Evolutionary conservation across 2,329 filamentous ascomycete species (phyloP), one percentile per base, ranked within the genome.

Genomic region (Diaporthe caulivora): DNA sequence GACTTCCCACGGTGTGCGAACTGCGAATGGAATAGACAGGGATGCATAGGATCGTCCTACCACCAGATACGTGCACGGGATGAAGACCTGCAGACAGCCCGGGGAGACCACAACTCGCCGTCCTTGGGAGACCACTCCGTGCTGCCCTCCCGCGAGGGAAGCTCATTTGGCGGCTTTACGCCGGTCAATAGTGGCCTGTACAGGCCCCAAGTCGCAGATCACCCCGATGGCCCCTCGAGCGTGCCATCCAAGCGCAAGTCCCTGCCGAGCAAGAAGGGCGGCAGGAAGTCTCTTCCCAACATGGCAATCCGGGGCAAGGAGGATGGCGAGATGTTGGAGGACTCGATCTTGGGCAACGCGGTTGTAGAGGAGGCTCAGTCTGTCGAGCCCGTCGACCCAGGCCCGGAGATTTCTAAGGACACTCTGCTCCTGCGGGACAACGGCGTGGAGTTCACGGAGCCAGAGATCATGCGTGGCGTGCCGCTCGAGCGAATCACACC

Each of bases 381-480:
- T 68, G 55, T 62, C 18, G 69, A 71, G 21, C 60, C 58, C 17
- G 58, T 18, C 7, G 73, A 77, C 2, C 75, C 79, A 2, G 75
- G 74, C 29, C 74, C 78, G 6, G 84, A 86, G 40, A 90, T 90
- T 72, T 88, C 83, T 10, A 82, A 81, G 42, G 83, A 83, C 0
- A 86, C 78, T 2, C 81, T 91, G 15, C 76, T 81, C 7, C 81
- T 91, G 7, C 83, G 80, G 37, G 82, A 91, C 71, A 83, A 91
- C 70, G 88, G 88, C 60, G 80, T 77, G 10, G 79, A 87, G 6
- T 88, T 88, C 60, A 86, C 85, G 0, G 85, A 86, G 57, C 89
- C 89, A 0, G 82, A 86, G 29, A 86, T 88, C 76, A 87, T 89
- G 77, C 82, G 82, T 40, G 88, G 87, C 2, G 87, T 90, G 1